Conservation (phyloP, 179 eudicot genomes). For the Camellia oleifera region DNA sequence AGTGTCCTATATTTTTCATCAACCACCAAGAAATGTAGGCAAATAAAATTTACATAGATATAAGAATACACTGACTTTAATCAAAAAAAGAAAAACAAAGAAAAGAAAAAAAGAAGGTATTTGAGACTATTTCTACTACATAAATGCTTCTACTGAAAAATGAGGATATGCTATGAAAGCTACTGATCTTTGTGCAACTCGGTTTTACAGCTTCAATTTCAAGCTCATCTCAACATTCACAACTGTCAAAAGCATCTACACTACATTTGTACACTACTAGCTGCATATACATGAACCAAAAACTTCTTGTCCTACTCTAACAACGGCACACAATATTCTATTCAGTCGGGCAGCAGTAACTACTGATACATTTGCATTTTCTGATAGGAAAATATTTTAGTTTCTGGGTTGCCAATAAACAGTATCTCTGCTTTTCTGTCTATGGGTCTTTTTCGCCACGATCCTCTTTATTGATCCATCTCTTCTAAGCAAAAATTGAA, state of each 20-base stretch:
- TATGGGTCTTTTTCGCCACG: slow-evolving; percentile 37
- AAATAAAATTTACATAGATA: neutral
- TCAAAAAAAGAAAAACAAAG: neutral
- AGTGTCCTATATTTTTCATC: too few relatives aligned
- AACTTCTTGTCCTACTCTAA: slow-evolving; percentile 3
- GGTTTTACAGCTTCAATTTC: neutral
- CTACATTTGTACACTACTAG: neutral
- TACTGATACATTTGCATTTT: neutral
- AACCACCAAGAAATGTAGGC: too few relatives aligned
- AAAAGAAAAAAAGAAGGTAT: neutral
- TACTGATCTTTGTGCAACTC: neutral
- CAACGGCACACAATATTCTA: slow-evolving; percentile 17
- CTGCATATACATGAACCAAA: neutral
- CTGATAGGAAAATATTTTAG: neutral
- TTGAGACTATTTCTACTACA: neutral
- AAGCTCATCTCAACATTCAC: neutral
- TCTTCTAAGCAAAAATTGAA: slow-evolving; percentile 51
- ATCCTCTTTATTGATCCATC: slow-evolving; percentile 69
- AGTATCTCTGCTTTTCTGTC: slow-evolving; percentile 18
- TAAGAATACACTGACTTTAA: neutral
- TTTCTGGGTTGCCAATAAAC: slow-evolving; percentile 8
- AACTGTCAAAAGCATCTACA: neutral
- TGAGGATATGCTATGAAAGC: neutral
- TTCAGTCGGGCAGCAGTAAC: slow-evolving; percentile 15
- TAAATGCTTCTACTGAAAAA: neutral